phyloP scores from a whole-genome alignment of 306 rosid species.

The Prunus davidiana region DNA sequence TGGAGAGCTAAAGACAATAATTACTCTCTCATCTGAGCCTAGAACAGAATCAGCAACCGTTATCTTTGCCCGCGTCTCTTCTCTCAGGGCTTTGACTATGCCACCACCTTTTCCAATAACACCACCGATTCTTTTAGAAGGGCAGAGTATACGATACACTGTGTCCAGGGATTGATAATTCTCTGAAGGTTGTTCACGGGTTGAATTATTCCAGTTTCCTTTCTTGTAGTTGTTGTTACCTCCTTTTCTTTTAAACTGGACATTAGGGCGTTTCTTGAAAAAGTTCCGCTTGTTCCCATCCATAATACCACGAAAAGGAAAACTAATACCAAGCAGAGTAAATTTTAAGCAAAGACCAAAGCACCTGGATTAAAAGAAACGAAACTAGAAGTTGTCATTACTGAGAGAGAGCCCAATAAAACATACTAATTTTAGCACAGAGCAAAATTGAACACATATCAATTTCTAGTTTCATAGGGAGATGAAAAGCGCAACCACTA shows the following conservation, averaged over 20 bases:
- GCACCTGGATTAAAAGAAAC: not conserved
- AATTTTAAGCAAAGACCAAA: not conserved
- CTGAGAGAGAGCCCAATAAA: not conserved
- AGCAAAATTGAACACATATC: not conserved
- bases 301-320: slow-evolving; percentile 4
- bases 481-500: not conserved
- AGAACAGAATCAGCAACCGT: slow-evolving; percentile 35
- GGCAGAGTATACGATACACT: slow-evolving; percentile 33
- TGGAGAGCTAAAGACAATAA: slow-evolving; percentile 30
- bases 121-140: slow-evolving; percentile 35
- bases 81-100: slow-evolving; percentile 30
- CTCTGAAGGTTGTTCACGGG: slow-evolving; percentile 7
- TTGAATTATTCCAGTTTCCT: slow-evolving; percentile 23
- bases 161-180: slow-evolving; percentile 25
- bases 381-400: not conserved
- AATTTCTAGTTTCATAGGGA: not conserved
- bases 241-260: slow-evolving; percentile 32
- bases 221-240: not conserved
- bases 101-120: slow-evolving; percentile 39
- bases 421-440: not conserved
- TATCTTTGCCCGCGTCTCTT: slow-evolving; percentile 33
- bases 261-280: slow-evolving; percentile 9
- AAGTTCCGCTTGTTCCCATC: slow-evolving; percentile 25
- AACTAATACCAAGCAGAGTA: not conserved
- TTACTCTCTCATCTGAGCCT: slow-evolving; percentile 36